Conservation (phyloP, 2,329 filamentous ascomycete genomes). For the Aspergillus sp. region DNA sequence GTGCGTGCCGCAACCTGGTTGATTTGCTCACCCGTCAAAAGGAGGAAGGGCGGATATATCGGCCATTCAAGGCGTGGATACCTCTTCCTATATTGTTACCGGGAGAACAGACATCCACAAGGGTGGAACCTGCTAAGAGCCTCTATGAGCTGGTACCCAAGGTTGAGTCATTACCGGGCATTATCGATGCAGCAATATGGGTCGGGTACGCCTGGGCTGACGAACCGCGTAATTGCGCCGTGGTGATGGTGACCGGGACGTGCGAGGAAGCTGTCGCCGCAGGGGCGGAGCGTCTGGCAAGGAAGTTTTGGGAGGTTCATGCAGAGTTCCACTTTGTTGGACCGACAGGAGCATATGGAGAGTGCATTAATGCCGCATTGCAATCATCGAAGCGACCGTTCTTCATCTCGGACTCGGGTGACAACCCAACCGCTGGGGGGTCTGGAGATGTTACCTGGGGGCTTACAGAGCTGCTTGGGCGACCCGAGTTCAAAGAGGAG, state of each 20-base stretch:
- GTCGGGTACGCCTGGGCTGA: constrained; percentile 61
- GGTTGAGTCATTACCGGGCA: constrained; percentile 44
- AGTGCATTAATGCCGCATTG: constrained; percentile 52
- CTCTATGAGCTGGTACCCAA: constrained; percentile 53
- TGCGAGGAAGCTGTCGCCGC: constrained; percentile 39
- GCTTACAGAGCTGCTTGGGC: constrained; percentile 47
- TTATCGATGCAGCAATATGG: constrained; percentile 58
- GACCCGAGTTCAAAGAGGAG: constrained; percentile 47
- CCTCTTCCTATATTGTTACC: constrained; percentile 55
- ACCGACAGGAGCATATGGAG: constrained; percentile 50
- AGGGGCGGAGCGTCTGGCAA: constrained; percentile 50
- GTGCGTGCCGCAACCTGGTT: constrained; percentile 54
- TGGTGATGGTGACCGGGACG: constrained; percentile 56
- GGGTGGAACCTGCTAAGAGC: constrained; percentile 54
- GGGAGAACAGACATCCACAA: constrained; percentile 58
- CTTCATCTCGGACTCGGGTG: constrained; percentile 59
- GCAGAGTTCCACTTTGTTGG: constrained; percentile 56
- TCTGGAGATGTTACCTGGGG: constrained; percentile 59
- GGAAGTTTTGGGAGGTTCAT: constrained; percentile 51
- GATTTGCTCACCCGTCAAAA: constrained; percentile 33
- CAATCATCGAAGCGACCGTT: constrained; percentile 46
- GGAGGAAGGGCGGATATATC: background rate
- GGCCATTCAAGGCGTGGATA: constrained; percentile 56
- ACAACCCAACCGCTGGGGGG: constrained; percentile 58
- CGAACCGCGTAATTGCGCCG: constrained; percentile 55